Evolutionary conservation across 1,284 basidiomycete species (phyloP).

Genomic region (Boletus mariae): DNA sequence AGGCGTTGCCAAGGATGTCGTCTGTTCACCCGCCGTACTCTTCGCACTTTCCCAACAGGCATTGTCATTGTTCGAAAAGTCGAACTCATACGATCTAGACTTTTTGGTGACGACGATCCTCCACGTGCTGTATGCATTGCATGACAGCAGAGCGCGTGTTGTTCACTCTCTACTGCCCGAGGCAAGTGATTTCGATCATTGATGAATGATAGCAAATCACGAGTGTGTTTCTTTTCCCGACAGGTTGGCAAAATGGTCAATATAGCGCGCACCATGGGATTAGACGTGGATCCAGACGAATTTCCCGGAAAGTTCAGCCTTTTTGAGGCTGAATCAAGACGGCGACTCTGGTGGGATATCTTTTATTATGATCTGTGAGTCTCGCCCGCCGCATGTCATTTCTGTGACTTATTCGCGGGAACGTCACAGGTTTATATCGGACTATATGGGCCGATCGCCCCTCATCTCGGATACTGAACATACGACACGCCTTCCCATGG

Average conservation of each 20-base stretch:
- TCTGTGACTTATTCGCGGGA: constrained; percentile 8
- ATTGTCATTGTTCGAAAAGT: constrained; percentile 40
- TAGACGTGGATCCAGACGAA: constrained; percentile 59
- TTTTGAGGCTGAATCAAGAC: constrained; percentile 57
- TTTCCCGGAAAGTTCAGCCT: constrained; percentile 40
- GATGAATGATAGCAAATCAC: constrained; percentile 26
- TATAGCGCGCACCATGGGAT: constrained; percentile 59
- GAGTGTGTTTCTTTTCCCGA: background rate
- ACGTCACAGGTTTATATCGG: constrained; percentile 57
- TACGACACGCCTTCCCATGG: constrained; percentile 34
- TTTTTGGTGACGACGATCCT: constrained; percentile 49
- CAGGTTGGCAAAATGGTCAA: constrained; percentile 69
- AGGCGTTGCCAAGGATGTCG: constrained; percentile 26
- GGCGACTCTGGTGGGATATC: constrained; percentile 72
- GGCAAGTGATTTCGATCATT: constrained; percentile 29
- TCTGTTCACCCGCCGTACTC: constrained; percentile 36
- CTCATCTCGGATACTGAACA: constrained; percentile 42
- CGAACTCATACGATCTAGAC: constrained; percentile 45
- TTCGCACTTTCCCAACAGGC: constrained; percentile 47
- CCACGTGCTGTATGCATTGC: constrained; percentile 51
- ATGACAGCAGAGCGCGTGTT: constrained; percentile 45
- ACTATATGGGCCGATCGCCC: constrained; percentile 57
- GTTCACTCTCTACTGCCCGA: constrained; percentile 34
- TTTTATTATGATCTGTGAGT: constrained; percentile 69
- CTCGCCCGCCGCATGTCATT: constrained; percentile 5